Base-by-base conservation (phyloP, 2,329 filamentous ascomycete species). In the Trichoderma breve region DNA sequence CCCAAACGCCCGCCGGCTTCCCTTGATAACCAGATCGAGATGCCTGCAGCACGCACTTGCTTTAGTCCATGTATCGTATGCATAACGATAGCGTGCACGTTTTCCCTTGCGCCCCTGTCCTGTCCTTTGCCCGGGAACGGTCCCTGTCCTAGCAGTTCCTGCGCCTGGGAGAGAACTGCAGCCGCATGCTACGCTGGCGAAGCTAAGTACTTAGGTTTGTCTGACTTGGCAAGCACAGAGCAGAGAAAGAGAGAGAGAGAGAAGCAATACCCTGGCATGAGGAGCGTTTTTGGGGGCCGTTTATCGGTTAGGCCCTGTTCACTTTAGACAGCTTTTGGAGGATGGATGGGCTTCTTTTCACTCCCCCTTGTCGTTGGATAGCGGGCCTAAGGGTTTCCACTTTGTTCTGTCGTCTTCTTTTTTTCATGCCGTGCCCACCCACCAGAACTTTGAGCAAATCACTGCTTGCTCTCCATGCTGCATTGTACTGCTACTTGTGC, bases 21-120 rank as follows among this genome's bases (percentile, higher is more conserved):
- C 57, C 30, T 70, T 62, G 55, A 70, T 70, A 70, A 51, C 68
- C 58, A 71, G 68, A 71, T 71, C 68, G 68, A 63, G 68, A 71
- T 71, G 68, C 60, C 68, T 71, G 68, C 68, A 71, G 58, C 58
- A 63, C 68, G 68, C 68, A 71, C 60, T 64, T 71, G 60, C 68
- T 51, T 64, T 71, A 71, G 68, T 64, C 58, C 47, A 43, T 71
- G 60, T 64, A 64, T 71, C 60, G 68, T 70, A 70, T 70, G 68
- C 68, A 70, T 70, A 64, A 64, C 43, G 68, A 70, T 70, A 64
- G 68, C 68, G 68, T 60, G 68, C 58, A 64, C 68, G 60, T 70
- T 70, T 70, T 62, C 18, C 30, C 36, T 64, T 60, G 26, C 43
- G 32, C 14, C 68, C 58, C 68, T 57, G n/a, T 47, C 26, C 21